Conservation (phyloP, 2,329 filamentous ascomycete species). For the Cercospora sp. region DNA sequence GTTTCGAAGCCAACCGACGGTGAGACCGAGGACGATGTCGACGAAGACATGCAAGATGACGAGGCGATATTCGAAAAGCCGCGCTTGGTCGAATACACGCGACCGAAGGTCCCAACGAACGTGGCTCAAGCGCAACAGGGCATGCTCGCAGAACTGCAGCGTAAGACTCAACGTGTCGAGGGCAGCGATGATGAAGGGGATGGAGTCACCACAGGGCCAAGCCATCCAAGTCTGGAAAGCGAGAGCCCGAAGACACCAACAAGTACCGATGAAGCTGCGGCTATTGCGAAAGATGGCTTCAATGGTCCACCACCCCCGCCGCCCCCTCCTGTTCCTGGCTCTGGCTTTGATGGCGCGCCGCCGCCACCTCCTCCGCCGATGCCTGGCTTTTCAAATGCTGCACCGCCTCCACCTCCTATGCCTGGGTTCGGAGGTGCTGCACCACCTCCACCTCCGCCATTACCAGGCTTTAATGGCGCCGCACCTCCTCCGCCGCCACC, state of each 20-base stretch:
- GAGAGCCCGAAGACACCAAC: conserved; percentile 66
- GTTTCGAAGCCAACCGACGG: conserved; percentile 26
- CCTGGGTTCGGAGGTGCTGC: conserved; percentile 45
- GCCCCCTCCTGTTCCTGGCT: conserved; percentile 42
- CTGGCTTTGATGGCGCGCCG: conserved; percentile 45
- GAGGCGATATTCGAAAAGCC: conserved; percentile 74
- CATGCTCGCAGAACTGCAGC: conserved; percentile 68
- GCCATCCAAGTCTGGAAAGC: conserved; percentile 72
- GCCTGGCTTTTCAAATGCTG: conserved; percentile 46
- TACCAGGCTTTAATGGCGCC: conserved; percentile 49
- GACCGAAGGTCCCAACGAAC: conserved; percentile 64
- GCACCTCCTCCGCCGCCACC: conserved; percentile 50
- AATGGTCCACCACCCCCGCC: conserved; percentile 52
- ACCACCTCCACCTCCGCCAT: conserved; percentile 45
- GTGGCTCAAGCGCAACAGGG: conserved; percentile 58
- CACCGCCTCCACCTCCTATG: conserved; percentile 46
- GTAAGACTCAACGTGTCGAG: conserved; percentile 72
- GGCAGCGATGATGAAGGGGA: conserved; percentile 72
- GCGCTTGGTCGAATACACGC: conserved; percentile 73
- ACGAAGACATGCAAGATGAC: conserved; percentile 53
- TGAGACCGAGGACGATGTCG: conserved; percentile 38
- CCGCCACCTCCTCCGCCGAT: conserved; percentile 49
- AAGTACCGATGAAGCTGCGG: conserved; percentile 45
- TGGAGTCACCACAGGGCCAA: conserved; percentile 70
- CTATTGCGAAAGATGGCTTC: conserved; percentile 31